A percentile compares a stretch with the other conserved stretches of the same genome.
Evolutionary conservation across 2,329 filamentous ascomycete genomes (phyloP).

Genomic region (Fusarium setosum): DNA sequence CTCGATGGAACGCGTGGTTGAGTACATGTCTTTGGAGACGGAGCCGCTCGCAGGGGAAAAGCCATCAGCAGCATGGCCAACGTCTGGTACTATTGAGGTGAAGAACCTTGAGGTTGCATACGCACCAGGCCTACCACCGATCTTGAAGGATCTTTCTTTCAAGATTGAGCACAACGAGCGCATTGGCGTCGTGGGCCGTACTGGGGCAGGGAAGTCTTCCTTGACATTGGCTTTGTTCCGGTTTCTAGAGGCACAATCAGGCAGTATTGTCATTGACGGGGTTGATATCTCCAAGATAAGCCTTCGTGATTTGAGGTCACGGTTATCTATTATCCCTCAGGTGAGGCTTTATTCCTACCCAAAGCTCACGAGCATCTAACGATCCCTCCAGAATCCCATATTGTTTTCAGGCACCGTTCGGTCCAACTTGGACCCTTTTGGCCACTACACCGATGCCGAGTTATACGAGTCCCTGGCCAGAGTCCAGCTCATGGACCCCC

Average conservation of each 20-base stretch:
- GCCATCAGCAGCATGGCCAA: conserved; percentile 80
- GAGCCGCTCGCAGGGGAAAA: conserved; percentile 71
- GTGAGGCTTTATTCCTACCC: conserved; percentile 35
- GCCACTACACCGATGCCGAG: conserved; percentile 73
- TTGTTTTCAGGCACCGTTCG: conserved; percentile 82
- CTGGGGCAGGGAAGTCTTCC: conserved; percentile 81
- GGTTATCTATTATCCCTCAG: conserved; percentile 81
- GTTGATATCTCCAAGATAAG: conserved; percentile 78
- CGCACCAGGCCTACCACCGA: conserved; percentile 74
- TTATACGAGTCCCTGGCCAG: conserved; percentile 75
- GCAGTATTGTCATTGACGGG: conserved; percentile 76
- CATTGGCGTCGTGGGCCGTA: conserved; percentile 79
- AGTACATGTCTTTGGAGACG: conserved; percentile 75
- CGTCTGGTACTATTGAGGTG: conserved; percentile 76
- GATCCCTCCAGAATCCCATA: conserved; percentile 66
- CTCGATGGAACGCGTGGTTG: conserved; percentile 78
- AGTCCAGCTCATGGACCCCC: conserved; percentile 69
- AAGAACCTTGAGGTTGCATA: conserved; percentile 78
- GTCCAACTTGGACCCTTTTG: conserved; percentile 80
- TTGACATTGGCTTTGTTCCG: conserved; percentile 80
- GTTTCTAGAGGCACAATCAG: conserved; percentile 75
- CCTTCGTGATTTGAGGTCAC: conserved; percentile 73
- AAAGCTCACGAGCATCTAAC: not conserved
- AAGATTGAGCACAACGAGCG: conserved; percentile 72
- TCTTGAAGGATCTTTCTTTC: conserved; percentile 76